Base-by-base conservation (phyloP, 2,329 filamentous ascomycete genomes). In the Tetracladium maxilliforme region DNA sequence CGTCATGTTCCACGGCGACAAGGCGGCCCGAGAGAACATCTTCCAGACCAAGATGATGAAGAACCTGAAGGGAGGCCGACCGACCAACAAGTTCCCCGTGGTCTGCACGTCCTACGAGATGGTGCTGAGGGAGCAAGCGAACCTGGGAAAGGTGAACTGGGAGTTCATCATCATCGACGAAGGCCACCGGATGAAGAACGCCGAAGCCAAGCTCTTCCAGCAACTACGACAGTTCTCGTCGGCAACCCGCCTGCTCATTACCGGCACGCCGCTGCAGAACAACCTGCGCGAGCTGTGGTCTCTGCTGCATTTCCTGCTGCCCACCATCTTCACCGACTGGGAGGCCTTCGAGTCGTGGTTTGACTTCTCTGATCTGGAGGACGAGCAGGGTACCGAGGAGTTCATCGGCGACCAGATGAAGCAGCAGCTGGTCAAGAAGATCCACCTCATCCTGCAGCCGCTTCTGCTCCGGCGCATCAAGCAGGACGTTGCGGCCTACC, bases 111-210 rank as follows among this genome's bases (percentile, higher is more conserved):
- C 78, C 19, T 95, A 95, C 40, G 90, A 98, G 45, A 94, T 98
- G 44, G 86, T 92, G 27, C 75, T 98, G 52, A 76, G 83, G 39
- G 90, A 98, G 44, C 72, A 81, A 19, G 77, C 83, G 26, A 75
- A 75, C 18, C 55, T 98, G 5, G 72, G 73, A 1, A 76, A 78
- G 29, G 87, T 92, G 29, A 77, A 84, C 18, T 98, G 90, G 90
- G 83, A 92, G 27, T 94, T 93, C 39, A 94, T 98, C 41, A 90
- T 98, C 36, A 92, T 98, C 32, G 87, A 98, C 38, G 90, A 98
- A 52, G 90, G 90, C 0, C 90, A 98, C 45, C 77, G 90, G 2
- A 74, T 98, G 64, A 98, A 98, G 56, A 98, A 98, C 35, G 77
- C 92, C 33, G 86, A 95, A 24, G 92, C 87, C 16, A 80, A 82